Evolutionary conservation across 352 stramenopile genomes (phyloP), one percentile per base, ranked within the genome.

Genomic region (Phytophthora macrochlamydospora): DNA sequence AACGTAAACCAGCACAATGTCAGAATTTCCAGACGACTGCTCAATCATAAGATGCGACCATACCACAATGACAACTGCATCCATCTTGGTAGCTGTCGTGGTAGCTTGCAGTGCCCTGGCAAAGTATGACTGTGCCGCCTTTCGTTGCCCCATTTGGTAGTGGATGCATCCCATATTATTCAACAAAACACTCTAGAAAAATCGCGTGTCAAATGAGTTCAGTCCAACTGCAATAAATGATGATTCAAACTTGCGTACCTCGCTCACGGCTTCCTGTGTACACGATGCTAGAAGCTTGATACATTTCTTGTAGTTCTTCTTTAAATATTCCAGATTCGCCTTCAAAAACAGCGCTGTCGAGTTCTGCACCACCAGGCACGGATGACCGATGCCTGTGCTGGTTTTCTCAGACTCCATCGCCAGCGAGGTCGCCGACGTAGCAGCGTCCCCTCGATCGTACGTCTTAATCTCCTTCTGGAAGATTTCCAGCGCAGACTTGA

Each of bases 111-210:
- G 66, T 49, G 89, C 86, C 67, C 88, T 80, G 45, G 92, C 78
- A 78, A 98, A 98, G 73, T 97, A 97, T 58, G 93, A 95, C 59
- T 97, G 87, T 52, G 93, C 90, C 29, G 90, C 90, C 73, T 96
- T 94, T 59, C 93, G 87, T 59, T 94, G 87, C 3, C 90, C 87
- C 78, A 97, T 89, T 55, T 96, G 90, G 66, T 91, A 95, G 80
- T 98, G 92, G 65, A 98, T 94, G 66, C 92, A 98, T 55, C 92
- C 92, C 87, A 97, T 91, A 70, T 95, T 95, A 83, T 95, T 96
- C 50, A 96, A 75, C 61, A 93, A 90, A 65, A 95, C 75, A 71
- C 83, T 92, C 75, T 90, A 50, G 42, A 60, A 48, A 29, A 35
- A 69, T 33, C 24, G 18, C 18, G 18, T 24, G 18, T 24, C 18